Conservation (phyloP, 139 green algal genomes). For the Auxenochlorella protothecoides region DNA sequence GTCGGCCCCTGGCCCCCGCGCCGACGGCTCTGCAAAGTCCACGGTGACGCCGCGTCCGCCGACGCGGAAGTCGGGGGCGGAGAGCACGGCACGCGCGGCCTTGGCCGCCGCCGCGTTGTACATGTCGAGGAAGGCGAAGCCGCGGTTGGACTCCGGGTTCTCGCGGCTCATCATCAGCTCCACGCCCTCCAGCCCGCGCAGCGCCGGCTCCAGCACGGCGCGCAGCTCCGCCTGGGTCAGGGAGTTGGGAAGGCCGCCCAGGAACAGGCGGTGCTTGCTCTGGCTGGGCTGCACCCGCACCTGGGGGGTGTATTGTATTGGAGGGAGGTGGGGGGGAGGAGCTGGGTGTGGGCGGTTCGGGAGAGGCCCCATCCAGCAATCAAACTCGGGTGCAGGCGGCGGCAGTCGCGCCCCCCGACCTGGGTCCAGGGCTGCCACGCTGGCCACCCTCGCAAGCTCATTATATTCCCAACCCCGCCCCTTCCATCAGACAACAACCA, state of each 20-base stretch:
- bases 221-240: slow-evolving; percentile 42
- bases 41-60: slow-evolving; percentile 46
- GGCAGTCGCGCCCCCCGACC: no score
- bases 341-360: no score
- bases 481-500: no score
- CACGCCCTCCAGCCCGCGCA: slow-evolving; percentile 26
- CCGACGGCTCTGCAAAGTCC: slow-evolving; percentile 61
- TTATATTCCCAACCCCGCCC: no score
- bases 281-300: slow-evolving; percentile 48
- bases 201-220: slow-evolving; percentile 7
- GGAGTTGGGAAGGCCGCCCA: slow-evolving; percentile 70
- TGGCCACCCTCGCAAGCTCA: no score
- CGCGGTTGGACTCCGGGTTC: slow-evolving; percentile 50
- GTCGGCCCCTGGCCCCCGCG: slow-evolving; percentile 14
- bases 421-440: no score
- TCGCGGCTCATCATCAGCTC: slow-evolving; percentile 59
- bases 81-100: slow-evolving; percentile 47
- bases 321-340: no score
- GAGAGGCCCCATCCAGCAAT: no score
- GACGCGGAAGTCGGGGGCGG: slow-evolving; percentile 46
- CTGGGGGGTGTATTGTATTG: neutral
- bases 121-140: slow-evolving; percentile 83
- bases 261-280: slow-evolving; percentile 78
- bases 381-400: no score
- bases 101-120: slow-evolving; percentile 78